Percentiles rank a stretch among this genome's conserved stretches.
Evolutionary conservation across 2,329 filamentous ascomycete genomes (phyloP).

Genomic region (Hymenotorrendiella dingleyae): DNA sequence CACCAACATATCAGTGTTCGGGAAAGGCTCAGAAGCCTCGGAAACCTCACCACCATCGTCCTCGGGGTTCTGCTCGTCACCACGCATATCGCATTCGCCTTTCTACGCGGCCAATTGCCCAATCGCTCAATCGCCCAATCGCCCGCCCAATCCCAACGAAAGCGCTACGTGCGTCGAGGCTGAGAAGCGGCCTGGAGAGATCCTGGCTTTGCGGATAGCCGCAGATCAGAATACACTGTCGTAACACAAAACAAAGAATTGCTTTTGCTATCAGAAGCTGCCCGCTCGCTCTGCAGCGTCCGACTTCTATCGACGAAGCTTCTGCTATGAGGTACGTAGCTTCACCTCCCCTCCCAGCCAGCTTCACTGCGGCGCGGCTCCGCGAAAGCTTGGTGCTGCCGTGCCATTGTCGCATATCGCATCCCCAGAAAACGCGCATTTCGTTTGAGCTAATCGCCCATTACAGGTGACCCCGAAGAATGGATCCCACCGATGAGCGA

Average conservation of each 20-base stretch:
- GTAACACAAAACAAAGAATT: constrained; percentile 23
- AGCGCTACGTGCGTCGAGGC: constrained; percentile 24
- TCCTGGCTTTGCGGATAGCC: constrained; percentile 23
- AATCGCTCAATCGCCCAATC: background rate
- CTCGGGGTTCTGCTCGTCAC: too few species aligned
- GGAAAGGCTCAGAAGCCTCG: too few species aligned
- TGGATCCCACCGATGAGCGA: constrained; percentile 27
- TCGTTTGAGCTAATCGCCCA: constrained; percentile 12
- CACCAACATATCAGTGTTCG: constrained; percentile 1
- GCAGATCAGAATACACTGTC: constrained; percentile 24
- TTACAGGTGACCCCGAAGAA: constrained; percentile 26
- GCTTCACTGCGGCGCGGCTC: too few species aligned
- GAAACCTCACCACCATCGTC: too few species aligned
- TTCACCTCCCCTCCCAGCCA: background rate
- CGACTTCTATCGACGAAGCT: too few species aligned
- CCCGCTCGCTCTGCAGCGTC: too few species aligned
- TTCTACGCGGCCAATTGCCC: constrained; percentile 2
- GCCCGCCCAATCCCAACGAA: constrained; percentile 8
- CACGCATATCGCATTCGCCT: background rate
- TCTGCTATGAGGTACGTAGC: constrained; percentile 26
- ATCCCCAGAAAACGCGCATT: background rate
- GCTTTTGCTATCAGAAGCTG: constrained; percentile 17
- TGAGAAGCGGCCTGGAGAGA: constrained; percentile 20
- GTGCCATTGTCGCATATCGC: constrained; percentile 5
- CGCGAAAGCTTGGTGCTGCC: background rate